phyloP scores from a whole-genome alignment of 148 eudicot genomes.

The Mesembryanthemum crystallinum region DNA sequence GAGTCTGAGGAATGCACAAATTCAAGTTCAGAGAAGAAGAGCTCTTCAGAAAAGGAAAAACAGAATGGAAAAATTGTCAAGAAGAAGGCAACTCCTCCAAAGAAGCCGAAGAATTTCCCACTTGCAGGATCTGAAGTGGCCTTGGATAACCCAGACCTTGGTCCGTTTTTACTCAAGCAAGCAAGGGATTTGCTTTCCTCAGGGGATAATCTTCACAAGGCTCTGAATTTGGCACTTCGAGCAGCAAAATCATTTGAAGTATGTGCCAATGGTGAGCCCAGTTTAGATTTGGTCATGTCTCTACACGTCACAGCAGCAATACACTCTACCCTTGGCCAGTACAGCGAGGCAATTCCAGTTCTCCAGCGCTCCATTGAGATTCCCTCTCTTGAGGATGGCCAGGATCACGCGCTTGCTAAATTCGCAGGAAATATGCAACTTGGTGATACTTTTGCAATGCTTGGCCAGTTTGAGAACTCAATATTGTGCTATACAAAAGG shows the following conservation, averaged over 20 bases:
- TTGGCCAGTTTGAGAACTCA: slow-evolving; percentile 84
- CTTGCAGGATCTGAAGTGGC: slow-evolving; percentile 43
- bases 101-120: slow-evolving; percentile 42
- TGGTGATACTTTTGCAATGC: slow-evolving; percentile 86
- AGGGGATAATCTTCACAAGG: slow-evolving; percentile 80
- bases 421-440: slow-evolving; percentile 97
- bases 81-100: slow-evolving; percentile 43
- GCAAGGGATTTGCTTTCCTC: slow-evolving; percentile 88
- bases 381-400: slow-evolving; percentile 60
- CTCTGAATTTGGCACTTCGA: slow-evolving; percentile 73
- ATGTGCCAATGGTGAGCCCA: slow-evolving; percentile 69
- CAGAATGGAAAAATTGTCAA: slow-evolving; percentile 35
- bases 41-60: slow-evolving; percentile 29
- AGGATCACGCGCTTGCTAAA: slow-evolving; percentile 88
- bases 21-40: slow-evolving; percentile 43
- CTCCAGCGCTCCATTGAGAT: slow-evolving; percentile 77
- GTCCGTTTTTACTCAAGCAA: slow-evolving; percentile 94
- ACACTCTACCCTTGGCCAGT: slow-evolving; percentile 70
- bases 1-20: slow-evolving; percentile 45
- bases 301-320: slow-evolving; percentile 89
- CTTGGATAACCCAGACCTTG: slow-evolving; percentile 82
- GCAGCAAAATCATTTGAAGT: slow-evolving; percentile 90
- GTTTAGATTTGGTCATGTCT: slow-evolving; percentile 86
- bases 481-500: slow-evolving; percentile 68
- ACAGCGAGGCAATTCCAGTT: slow-evolving; percentile 72